Conservation (phyloP, 1,284 basidiomycete species). For the Trametes hirsuta region DNA sequence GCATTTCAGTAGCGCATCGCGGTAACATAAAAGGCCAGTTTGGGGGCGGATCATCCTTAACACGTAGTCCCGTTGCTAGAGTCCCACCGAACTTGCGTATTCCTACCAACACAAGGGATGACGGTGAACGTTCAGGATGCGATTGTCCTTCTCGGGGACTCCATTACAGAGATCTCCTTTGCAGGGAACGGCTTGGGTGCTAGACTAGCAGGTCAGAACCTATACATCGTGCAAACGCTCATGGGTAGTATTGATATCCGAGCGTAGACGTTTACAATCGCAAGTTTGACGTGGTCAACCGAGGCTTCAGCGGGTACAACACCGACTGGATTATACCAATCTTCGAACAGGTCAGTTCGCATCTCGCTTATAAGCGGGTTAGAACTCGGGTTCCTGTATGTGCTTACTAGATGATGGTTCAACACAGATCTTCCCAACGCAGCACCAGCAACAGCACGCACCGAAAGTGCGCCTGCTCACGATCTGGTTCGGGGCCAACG, state of each 20-base stretch:
- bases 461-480: slow-evolving; percentile 72
- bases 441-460: slow-evolving; percentile 48
- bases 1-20: too few species aligned
- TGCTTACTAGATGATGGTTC: background rate
- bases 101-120: slow-evolving; percentile 42
- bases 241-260: background rate
- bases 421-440: slow-evolving; percentile 57
- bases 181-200: slow-evolving; percentile 61
- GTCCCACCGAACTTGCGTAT: background rate
- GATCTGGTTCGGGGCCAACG: slow-evolving; percentile 92
- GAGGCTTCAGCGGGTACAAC: slow-evolving; percentile 83
- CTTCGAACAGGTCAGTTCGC: slow-evolving; percentile 64
- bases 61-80: too few species aligned
- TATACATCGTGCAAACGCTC: slow-evolving; percentile 4
- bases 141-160: slow-evolving; percentile 79
- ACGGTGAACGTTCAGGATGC: slow-evolving; percentile 63
- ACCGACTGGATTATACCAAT: slow-evolving; percentile 82
- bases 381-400: background rate
- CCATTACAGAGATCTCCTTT: slow-evolving; percentile 70
- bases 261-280: slow-evolving; percentile 71
- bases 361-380: background rate
- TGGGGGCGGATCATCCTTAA: too few species aligned
- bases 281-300: slow-evolving; percentile 82
- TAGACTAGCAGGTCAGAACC: slow-evolving; percentile 57
- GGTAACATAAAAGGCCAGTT: too few species aligned